Evolutionary conservation across 129 eudicot species (phyloP).

Genomic region (Chrysanthemum makinoi): DNA sequence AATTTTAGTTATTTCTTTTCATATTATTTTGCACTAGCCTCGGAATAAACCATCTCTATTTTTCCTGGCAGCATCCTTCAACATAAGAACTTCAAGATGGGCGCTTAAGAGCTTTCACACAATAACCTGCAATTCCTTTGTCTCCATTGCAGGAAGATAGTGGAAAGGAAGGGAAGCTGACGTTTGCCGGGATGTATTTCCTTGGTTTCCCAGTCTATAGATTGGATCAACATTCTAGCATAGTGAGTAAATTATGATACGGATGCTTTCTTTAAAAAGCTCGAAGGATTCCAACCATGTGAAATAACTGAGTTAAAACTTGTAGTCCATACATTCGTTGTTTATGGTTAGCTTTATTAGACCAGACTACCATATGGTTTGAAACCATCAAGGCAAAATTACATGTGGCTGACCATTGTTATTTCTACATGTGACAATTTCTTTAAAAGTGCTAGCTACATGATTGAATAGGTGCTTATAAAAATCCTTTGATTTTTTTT

Average conservation of each 20-base stretch:
- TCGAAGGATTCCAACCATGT: slow-evolving; percentile 94
- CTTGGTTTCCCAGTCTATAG: slow-evolving; percentile 90
- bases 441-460: slow-evolving; percentile 85
- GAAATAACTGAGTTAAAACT: slow-evolving; percentile 83
- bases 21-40: no score
- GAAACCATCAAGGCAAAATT: background rate
- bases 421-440: slow-evolving; percentile 77
- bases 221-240: slow-evolving; percentile 57
- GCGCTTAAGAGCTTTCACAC: no score
- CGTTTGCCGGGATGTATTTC: slow-evolving; percentile 95
- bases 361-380: background rate
- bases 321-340: slow-evolving; percentile 78
- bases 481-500: no score
- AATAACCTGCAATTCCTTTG: no score
- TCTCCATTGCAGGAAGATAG: slow-evolving; percentile 55
- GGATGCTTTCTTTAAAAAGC: slow-evolving; percentile 70
- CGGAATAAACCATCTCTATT: no score
- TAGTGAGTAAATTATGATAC: slow-evolving; percentile 43
- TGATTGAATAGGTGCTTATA: no score
- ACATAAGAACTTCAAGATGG: no score
- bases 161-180: slow-evolving; percentile 69
- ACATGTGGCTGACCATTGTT: background rate
- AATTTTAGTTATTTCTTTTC: no score
- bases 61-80: no score
- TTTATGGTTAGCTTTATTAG: slow-evolving; percentile 59